Base-by-base conservation (phyloP, 352 stramenopile species). In the Pythium oligandrum region DNA sequence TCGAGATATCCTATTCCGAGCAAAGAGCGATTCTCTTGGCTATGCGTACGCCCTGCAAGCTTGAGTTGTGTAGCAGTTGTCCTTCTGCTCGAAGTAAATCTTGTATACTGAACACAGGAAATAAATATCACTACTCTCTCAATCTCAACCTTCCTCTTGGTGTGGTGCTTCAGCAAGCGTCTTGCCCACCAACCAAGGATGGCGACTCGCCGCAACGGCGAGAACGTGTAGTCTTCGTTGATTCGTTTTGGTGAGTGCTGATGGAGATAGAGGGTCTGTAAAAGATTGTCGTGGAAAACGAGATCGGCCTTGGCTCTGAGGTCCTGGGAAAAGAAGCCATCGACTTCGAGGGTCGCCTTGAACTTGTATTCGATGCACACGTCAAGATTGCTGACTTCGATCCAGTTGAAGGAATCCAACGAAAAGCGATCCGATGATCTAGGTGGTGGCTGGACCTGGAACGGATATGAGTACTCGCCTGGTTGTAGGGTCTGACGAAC, bases 181-280 rank as follows among this genome's bases (percentile, higher is more conserved):
- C 17, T 0, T 26, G 17, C 17, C 17, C 17, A 26, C 17, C 61
- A 79, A 53, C 70, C 73, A 2, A 79, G 44, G 6, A 71, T 63
- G 17, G 51, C 49, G 4, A 79, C 60, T 3, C 52, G 76, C 68
- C 7, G 74, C 83, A 37, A 86, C 76, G 4, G 71, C 66, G 1
- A 76, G 53, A 32, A 85, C 57, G 44, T 86, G 88, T 35, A 83
- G 68, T 51, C 78, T 86, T 71, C 70, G 26, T 86, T 63, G 35
- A 62, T 68, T 55, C 86, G 64, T 7, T 65, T 72, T 0, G 52
- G 75, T n/a, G 76, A 79, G 62, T 86, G 76, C 33, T 83, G 61
- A 49, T 66, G 82, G 26, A 71, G 55, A 31, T 59, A 57, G 30
- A 88, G 70, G 3, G 51, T 51, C 45, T 69, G 59, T 31, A 72